Percentiles rank a stretch among this genome's conserved stretches.
These are phyloP conservation scores for Talaromyces pinophilus DNA, from an alignment of 2,329 filamentous ascomycete species.

Conservation along the genomic window DNA sequence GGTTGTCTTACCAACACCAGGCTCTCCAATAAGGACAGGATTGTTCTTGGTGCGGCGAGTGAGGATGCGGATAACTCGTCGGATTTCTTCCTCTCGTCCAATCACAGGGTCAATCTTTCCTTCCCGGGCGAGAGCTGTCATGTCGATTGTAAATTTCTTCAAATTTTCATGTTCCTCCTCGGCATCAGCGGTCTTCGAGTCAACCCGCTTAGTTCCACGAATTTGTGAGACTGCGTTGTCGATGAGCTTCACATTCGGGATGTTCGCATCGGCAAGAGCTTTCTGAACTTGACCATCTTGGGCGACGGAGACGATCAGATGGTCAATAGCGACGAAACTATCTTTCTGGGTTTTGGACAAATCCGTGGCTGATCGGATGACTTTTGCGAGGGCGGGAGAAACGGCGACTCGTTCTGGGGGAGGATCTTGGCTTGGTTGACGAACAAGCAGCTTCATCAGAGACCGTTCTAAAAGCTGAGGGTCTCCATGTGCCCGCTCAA, in stretches of 20 bases:
- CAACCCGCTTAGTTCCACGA: conserved; percentile 86
- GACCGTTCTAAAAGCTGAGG: conserved; percentile 83
- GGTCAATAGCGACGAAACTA: conserved; percentile 89
- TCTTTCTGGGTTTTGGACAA: conserved; percentile 98
- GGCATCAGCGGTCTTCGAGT: conserved; percentile 90
- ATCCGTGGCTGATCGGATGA: conserved; percentile 81
- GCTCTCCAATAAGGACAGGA: conserved; percentile 94
- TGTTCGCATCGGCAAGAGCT: conserved; percentile 79
- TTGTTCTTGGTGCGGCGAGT: conserved; percentile 98
- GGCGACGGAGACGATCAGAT: conserved; percentile 80
- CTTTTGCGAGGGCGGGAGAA: conserved; percentile 76
- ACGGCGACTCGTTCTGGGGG: conserved; percentile 86
- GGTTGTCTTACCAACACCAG: conserved; percentile 97
- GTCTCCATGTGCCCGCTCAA: conserved; percentile 92
- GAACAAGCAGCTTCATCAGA: conserved; percentile 87
- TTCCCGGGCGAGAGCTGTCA: conserved; percentile 94
- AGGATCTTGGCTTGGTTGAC: conserved; percentile 90
- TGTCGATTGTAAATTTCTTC: conserved; percentile 97
- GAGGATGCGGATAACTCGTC: conserved; percentile 86
- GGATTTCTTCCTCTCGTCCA: conserved; percentile 92
- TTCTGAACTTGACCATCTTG: conserved; percentile 76
- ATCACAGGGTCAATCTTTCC: conserved; percentile 98
- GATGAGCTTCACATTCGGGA: conserved; percentile 87
- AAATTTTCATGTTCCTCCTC: conserved; percentile 94
- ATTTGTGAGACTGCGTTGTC: conserved; percentile 90